Base-by-base conservation (phyloP, 2,329 filamentous ascomycete genomes). In the Leptographium galeiforme region DNA sequence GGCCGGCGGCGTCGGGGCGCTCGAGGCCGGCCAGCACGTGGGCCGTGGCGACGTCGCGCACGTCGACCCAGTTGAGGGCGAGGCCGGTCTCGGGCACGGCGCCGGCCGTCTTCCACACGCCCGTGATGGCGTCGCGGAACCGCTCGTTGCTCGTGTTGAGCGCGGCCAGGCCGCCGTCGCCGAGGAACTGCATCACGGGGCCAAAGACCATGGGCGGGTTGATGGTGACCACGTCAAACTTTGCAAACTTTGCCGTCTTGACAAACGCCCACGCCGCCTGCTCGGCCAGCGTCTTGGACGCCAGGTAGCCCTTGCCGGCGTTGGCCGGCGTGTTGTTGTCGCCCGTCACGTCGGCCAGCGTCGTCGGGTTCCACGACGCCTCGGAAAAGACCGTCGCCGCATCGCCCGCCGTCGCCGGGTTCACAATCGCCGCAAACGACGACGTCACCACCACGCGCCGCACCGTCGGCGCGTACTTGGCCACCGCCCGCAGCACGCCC, bases 401-500 rank as follows among this genome's bases (percentile, higher is more conserved):
- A 62, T 77, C 68, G 3, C 51, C 50, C 11, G 72, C 55, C 47
- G 64, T 63, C 16, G 61, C 58, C 41, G 68, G 66, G 56, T 72
- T 63, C 16, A 78, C 47, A 59, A 79, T 72, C 56, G 76, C 69
- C 19, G 76, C 76, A 63, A 79, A 79, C 38, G 76, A 78, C 40
- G 73, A 76, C 16, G 76, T 80, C 48, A 82, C 65, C 53, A 85
- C 82, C 14, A 94, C 84, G 56, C 83, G 77, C 69, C 83, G 87
- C 51, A 94, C 85, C 7, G 58, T 58, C 0, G 76, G 76, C 1
- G 76, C 63, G 64, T 77, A 58, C 56, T 72, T 71, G 61, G 84
- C 81, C 57, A 91, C 74, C 18, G 86, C 82, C 58, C 83, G 77
- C 39, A 87, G 81, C 53, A 93, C 80, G 38, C 84, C 84, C 59